phyloP scores from a whole-genome alignment of 2,329 filamentous ascomycete genomes.

The Exophiala alcalophila region DNA sequence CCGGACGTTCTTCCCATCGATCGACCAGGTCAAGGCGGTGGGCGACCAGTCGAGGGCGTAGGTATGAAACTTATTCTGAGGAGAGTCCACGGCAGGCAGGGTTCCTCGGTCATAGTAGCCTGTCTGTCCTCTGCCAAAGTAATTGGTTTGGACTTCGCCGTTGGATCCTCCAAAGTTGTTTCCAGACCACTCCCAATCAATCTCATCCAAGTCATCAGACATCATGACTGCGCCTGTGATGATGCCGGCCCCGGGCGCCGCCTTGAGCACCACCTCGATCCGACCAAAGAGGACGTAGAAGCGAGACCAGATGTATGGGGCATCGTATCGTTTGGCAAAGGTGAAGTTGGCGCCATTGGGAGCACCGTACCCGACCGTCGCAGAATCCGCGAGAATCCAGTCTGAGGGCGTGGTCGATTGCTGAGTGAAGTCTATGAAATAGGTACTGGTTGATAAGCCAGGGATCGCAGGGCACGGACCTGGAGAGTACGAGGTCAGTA shows the following conservation, averaged over 20 bases:
- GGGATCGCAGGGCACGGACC: constrained; percentile 66
- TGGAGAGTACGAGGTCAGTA: constrained; percentile 10
- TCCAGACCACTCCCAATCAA: constrained; percentile 94
- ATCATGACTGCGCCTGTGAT: constrained; percentile 94
- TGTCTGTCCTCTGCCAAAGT: constrained; percentile 90
- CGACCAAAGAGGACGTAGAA: constrained; percentile 56
- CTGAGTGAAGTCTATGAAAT: constrained; percentile 77
- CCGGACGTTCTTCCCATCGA: constrained; percentile 76
- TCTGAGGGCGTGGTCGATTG: constrained; percentile 60
- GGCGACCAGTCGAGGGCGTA: constrained; percentile 94
- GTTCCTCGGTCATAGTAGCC: constrained; percentile 75
- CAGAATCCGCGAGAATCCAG: constrained; percentile 66
- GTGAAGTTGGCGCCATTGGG: constrained; percentile 50
- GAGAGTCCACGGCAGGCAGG: constrained; percentile 68
- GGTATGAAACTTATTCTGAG: constrained; percentile 74
- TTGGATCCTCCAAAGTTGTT: constrained; percentile 67
- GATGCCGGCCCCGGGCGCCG: constrained; percentile 68
- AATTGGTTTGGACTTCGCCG: constrained; percentile 79
- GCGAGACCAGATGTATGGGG: constrained; percentile 46
- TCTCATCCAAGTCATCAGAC: constrained; percentile 94
- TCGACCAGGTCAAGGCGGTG: constrained; percentile 76
- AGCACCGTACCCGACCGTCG: constrained; percentile 68
- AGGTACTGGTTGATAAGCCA: constrained; percentile 70
- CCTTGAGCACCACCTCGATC: constrained; percentile 48
- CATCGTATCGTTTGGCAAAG: constrained; percentile 48